These are phyloP conservation scores for Teratosphaeria destructans DNA, from an alignment of 2,329 filamentous ascomycete species.

Conservation along the genomic window DNA sequence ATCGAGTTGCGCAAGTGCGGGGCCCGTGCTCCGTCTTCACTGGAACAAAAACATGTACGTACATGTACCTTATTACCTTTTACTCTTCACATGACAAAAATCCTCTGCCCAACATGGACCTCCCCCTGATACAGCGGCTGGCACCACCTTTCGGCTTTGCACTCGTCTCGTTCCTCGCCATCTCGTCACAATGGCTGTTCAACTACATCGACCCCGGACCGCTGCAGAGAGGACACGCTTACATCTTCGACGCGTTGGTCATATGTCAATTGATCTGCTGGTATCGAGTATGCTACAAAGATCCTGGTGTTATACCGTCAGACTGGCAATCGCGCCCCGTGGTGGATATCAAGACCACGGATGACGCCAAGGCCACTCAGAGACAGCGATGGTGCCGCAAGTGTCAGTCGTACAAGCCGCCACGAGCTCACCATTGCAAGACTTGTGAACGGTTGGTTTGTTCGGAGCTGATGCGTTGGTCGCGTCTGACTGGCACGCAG, in stretches of 20 bases:
- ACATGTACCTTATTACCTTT: not conserved
- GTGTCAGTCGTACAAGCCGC: slow-evolving; percentile 63
- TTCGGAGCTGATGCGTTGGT: not conserved
- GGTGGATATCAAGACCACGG: slow-evolving; percentile 4
- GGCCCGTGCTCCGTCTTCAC: not conserved
- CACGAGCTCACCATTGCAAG: slow-evolving; percentile 71
- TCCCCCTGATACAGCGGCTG: slow-evolving; percentile 30
- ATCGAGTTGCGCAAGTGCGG: not conserved
- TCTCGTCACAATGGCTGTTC: slow-evolving; percentile 64
- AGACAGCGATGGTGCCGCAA: slow-evolving; percentile 60
- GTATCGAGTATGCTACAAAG: slow-evolving; percentile 49
- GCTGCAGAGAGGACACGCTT: slow-evolving; percentile 45
- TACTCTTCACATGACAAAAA: not conserved
- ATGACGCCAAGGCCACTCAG: slow-evolving; percentile 10
- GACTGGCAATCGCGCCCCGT: slow-evolving; percentile 26
- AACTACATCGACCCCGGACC: slow-evolving; percentile 47
- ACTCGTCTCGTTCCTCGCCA: slow-evolving; percentile 60
- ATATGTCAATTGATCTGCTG: slow-evolving; percentile 59
- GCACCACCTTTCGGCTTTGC: slow-evolving; percentile 59
- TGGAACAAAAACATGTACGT: not conserved
- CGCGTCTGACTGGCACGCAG: slow-evolving; percentile 5
- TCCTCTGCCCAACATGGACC: slow-evolving; percentile 4
- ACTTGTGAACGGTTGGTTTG: slow-evolving; percentile 51
- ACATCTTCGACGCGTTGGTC: slow-evolving; percentile 57
- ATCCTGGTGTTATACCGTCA: slow-evolving; percentile 46